Evolutionary conservation across 2,329 filamentous ascomycete species (phyloP), one percentile per base, ranked within the genome.

Genomic region (Hypoxylon sp.): DNA sequence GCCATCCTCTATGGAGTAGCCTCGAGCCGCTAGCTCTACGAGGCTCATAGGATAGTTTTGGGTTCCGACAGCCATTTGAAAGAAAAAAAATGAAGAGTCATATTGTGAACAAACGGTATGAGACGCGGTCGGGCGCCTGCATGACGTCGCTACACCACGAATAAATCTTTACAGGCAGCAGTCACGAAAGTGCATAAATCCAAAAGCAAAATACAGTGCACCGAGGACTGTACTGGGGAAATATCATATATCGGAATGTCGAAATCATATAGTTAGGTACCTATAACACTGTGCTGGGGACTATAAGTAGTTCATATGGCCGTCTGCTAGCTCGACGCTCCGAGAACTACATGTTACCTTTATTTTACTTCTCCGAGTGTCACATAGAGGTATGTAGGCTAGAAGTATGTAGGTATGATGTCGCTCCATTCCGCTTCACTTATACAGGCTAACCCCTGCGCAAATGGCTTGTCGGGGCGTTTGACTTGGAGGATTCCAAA

Each of bases 1-100:
- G 68, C 66, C 74, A 77, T 77, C 50, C 35, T 40, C 42, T 61
- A 50, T 46, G 10, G 33, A 55, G 22, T 25, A 44, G 14, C 6
- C 48, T 48, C 17, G 22, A 33, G n/a, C 27, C 6, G 35, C 14
- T n/a, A 20, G 3, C 25, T 20, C 35, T 6, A 10, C 17, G 6
- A 25, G n/a, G 22, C 22, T 37, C 17, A 11, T 20, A 30, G n/a
- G 13, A 10, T 44, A 44, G 17, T 22, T 44, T 44, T 8, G 17
- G 11, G 40, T 10, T 20, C 7, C 10, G 40, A 10, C 4, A 44
- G 17, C 20, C 40, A 20, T 44, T 44, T 44, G 17, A 11, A 14
- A 42, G 17, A 22, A 20, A 10, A 20, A 10, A 17, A 8, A 17
- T 20, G 40, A 35, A 49, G 40, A 22, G 40, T 44, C 40, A 44